Evolutionary conservation across 2,329 filamentous ascomycete species (phyloP).

Genomic region (Trichophyton equinum): DNA sequence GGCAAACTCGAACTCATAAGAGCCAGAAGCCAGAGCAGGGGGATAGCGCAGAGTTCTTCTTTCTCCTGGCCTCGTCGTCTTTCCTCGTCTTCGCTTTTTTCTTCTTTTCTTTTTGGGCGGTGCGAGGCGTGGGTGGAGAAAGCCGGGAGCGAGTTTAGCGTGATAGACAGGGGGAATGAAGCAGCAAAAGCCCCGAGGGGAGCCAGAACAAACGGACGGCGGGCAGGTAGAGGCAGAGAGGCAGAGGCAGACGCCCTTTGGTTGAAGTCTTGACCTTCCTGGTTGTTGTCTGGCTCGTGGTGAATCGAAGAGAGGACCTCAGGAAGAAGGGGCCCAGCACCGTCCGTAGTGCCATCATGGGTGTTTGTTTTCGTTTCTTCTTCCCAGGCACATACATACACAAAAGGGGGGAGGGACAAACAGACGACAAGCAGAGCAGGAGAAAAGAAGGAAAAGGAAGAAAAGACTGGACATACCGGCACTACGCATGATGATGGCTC

Average conservation of each 20-base stretch:
- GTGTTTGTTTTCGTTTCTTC: neutral
- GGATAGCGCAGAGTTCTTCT: no score
- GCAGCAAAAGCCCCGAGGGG: neutral
- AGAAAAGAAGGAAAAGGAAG: neutral
- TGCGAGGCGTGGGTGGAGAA: slow-evolving; percentile 7
- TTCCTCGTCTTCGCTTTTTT: no score
- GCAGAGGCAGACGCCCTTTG: neutral
- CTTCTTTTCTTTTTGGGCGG: neutral
- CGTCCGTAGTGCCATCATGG: neutral
- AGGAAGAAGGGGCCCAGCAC: no score
- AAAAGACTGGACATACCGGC: slow-evolving; percentile 45
- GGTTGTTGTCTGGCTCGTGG: neutral
- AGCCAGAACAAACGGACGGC: neutral
- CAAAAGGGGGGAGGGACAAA: no score
- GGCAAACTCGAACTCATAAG: neutral
- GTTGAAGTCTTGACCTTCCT: neutral
- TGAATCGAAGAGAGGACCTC: neutral
- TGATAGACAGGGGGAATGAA: slow-evolving; percentile 3
- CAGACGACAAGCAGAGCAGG: neutral
- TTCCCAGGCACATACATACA: neutral
- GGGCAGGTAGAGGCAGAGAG: neutral
- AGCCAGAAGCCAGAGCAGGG: neutral
- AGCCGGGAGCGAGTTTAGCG: slow-evolving; percentile 7
- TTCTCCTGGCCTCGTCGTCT: no score
- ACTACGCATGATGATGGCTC: slow-evolving; percentile 54